phyloP scores from a whole-genome alignment of 164 flowering plant genomes.

The Dillenia suffruticosa region DNA sequence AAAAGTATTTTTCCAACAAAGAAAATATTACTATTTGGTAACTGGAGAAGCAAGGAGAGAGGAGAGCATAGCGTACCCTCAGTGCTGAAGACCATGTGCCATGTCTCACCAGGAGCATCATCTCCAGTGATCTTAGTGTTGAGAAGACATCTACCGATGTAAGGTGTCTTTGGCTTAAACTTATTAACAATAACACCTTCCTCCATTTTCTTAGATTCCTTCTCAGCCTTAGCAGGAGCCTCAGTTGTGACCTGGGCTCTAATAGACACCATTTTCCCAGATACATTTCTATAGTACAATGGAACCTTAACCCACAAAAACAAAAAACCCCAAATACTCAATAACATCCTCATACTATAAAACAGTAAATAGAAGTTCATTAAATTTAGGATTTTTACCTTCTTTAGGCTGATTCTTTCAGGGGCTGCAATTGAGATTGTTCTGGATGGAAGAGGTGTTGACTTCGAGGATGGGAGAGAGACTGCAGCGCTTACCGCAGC shows the following conservation, averaged over 20 bases:
- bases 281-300: conserved; percentile 41
- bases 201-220: conserved; percentile 72
- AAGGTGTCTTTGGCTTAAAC: conserved; percentile 85
- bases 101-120: conserved; percentile 98
- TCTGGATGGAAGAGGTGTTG: conserved; percentile 58
- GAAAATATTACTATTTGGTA: neutral
- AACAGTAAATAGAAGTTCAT: neutral
- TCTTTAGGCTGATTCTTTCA: conserved; percentile 59
- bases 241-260: conserved; percentile 90
- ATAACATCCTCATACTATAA: neutral
- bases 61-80: conserved; percentile 47
- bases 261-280: conserved; percentile 45
- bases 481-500: conserved; percentile 83
- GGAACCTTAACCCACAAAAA: conserved; percentile 12
- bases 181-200: conserved; percentile 89
- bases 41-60: neutral
- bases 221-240: conserved; percentile 77
- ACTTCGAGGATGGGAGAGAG: conserved; percentile 69
- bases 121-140: conserved; percentile 97
- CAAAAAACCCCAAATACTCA: neutral
- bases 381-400: conserved; percentile 31
- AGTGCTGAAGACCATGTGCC: conserved; percentile 99
- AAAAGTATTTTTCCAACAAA: neutral
- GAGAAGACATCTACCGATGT: conserved; percentile 75
- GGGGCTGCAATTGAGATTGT: conserved; percentile 35